Evolutionary conservation across 345 rosid species (phyloP), one percentile per base, ranked within the genome.

Genomic region (Pugionium dolabratum): DNA sequence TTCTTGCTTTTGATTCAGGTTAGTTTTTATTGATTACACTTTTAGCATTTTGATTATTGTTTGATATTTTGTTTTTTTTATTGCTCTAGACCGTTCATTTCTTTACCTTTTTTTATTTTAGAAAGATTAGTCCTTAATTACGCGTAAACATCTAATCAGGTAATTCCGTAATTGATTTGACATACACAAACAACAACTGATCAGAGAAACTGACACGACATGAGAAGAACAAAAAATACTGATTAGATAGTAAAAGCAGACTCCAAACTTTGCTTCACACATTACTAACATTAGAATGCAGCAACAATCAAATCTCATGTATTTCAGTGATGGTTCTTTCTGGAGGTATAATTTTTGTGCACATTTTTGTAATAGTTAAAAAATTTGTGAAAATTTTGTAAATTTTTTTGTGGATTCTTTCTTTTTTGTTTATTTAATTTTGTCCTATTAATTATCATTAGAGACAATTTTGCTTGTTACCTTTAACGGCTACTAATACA

Each of bases 111-210:
- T 25, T 36, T 56, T 32, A 9, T 47, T 37, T 54, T 56, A 33
- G 53, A 50, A 57, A n/a, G 43, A 64, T 58, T 58, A 57, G 39
- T 59, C 26, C 29, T 45, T 60, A 47, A 71, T 66, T 59, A 59
- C 62, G 72, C 62, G 67, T 53, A 66, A 73, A 51, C 58, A 53
- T 73, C 76, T 42, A 72, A 72, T 49, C 75, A 71, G 59, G 6
- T 37, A 37, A 47, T 26, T 18, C 18, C 18, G 18, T 18, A 18
- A 18, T 18, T 18, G 18, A 18, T 18, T 18, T 18, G 58, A 63
- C 44, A 31, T 7, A 42, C 43, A 45, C 26, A 47, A 27, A 62
- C 44, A 41, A 69, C 50, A 69, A 47, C 71, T 45, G 59, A 59
- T 73, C 68, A 60, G 77, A 66, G 68, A 60, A 66, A 46, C 58